Evolutionary conservation across 2,329 filamentous ascomycete genomes (phyloP).

Genomic region (Drechslerella coelobrocha): DNA sequence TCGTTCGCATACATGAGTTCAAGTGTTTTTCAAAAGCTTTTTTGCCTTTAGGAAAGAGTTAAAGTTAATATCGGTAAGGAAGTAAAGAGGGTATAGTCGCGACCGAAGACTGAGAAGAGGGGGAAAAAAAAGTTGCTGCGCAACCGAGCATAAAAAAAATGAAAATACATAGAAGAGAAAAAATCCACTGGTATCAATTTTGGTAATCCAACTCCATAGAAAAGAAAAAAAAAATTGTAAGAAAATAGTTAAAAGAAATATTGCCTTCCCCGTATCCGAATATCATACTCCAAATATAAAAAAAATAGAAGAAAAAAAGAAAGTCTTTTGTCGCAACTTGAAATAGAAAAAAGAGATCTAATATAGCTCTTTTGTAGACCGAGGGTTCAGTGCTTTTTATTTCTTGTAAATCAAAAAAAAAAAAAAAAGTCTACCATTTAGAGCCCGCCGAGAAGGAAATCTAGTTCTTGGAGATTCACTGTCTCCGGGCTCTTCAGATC

Average conservation of each 20-base stretch:
- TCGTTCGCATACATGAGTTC: constrained; percentile 35
- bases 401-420: constrained; percentile 6
- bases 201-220: constrained; percentile 44
- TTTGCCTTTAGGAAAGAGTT: constrained; percentile 21
- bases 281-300: constrained; percentile 39
- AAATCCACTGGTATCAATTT: constrained; percentile 50
- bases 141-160: constrained; percentile 18
- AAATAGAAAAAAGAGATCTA: background rate
- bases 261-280: constrained; percentile 22
- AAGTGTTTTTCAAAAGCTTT: constrained; percentile 14
- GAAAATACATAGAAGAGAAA: constrained; percentile 16
- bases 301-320: constrained; percentile 13
- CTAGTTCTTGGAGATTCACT: constrained; percentile 90
- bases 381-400: background rate
- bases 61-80: constrained; percentile 22
- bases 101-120: constrained; percentile 16
- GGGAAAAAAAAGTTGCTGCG: constrained; percentile 15
- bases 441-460: constrained; percentile 73
- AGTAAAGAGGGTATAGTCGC: constrained; percentile 38
- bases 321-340: background rate
- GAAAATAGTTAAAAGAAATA: background rate
- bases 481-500: constrained; percentile 79
- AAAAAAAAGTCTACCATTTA: constrained; percentile 13
- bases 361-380: background rate
- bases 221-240: constrained; percentile 22